A percentile compares a stretch with the other conserved stretches of the same genome.
Conservation (phyloP, 768 basidiomycete genomes). For the Kwoniella europaea region DNA sequence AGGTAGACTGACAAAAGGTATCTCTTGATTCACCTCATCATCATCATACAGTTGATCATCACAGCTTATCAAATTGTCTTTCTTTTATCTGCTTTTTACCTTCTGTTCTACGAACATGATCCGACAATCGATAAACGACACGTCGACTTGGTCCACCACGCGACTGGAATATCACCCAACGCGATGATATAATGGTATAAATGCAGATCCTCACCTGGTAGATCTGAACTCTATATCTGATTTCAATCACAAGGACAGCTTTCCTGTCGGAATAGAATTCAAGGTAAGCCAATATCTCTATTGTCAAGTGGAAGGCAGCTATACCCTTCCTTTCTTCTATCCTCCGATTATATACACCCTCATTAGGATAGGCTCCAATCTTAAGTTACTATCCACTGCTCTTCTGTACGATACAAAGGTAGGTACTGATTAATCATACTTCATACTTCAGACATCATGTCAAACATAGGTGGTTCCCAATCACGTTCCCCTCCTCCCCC, state of each 20-base stretch:
- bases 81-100: not conserved
- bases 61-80: slow-evolving; percentile 9
- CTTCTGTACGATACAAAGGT: not conserved
- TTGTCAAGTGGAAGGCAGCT: too few relatives aligned
- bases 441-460: not conserved
- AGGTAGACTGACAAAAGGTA: slow-evolving; percentile 15
- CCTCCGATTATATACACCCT: too few relatives aligned
- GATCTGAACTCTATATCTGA: too few relatives aligned
- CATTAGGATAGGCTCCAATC: too few relatives aligned
- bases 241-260: too few relatives aligned
- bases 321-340: too few relatives aligned
- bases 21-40: slow-evolving; percentile 12
- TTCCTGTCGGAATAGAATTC: too few relatives aligned
- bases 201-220: too few relatives aligned
- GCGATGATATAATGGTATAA: not conserved
- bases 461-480: slow-evolving; percentile 1
- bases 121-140: not conserved
- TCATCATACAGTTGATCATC: slow-evolving; percentile 5
- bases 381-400: not conserved
- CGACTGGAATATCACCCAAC: not conserved
- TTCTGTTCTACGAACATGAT: not conserved
- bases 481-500: slow-evolving; percentile 12
- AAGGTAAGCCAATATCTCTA: too few relatives aligned
- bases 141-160: not conserved
- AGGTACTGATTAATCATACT: not conserved